Conservation (phyloP, 2,329 filamentous ascomycete genomes). For the Hypoxylon sp. region DNA sequence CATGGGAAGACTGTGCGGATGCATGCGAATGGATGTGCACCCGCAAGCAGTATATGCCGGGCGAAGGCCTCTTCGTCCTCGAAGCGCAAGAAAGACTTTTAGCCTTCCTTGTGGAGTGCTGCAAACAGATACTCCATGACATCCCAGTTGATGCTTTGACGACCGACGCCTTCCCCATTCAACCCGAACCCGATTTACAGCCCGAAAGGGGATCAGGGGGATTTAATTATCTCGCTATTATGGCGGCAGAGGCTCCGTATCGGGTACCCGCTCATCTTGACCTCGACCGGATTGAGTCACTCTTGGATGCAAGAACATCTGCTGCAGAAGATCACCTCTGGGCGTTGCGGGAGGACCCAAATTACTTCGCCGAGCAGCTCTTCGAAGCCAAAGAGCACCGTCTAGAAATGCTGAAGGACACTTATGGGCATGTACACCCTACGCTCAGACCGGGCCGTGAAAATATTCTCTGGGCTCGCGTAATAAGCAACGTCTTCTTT, state of each 20-base stretch:
- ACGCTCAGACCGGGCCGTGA: constrained; percentile 33
- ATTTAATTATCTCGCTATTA: constrained; percentile 57
- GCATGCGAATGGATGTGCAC: constrained; percentile 57
- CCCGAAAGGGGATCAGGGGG: constrained; percentile 52
- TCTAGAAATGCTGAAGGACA: constrained; percentile 61
- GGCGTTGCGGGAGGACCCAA: constrained; percentile 70
- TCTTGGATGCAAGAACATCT: constrained; percentile 60
- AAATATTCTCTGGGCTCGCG: constrained; percentile 57
- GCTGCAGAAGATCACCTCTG: constrained; percentile 68
- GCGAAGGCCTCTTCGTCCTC: constrained; percentile 65
- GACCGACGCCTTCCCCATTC: constrained; percentile 52
- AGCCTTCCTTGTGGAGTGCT: constrained; percentile 66
- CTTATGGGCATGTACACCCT: constrained; percentile 53
- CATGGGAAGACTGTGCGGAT: constrained; percentile 55
- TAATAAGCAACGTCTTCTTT: constrained; percentile 55
- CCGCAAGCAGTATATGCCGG: constrained; percentile 58
- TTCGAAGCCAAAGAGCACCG: constrained; percentile 63
- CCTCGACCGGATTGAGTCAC: constrained; percentile 59
- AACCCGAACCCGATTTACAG: constrained; percentile 57
- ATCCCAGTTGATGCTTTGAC: constrained; percentile 55
- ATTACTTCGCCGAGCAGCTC: constrained; percentile 66
- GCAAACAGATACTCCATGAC: constrained; percentile 66
- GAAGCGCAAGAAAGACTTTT: constrained; percentile 65
- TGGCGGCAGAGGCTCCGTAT: constrained; percentile 68
- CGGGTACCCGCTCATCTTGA: constrained; percentile 63